Evolutionary conservation across 2,329 filamentous ascomycete genomes (phyloP), one percentile per base, ranked within the genome.

Genomic region (Zarea fungicola): DNA sequence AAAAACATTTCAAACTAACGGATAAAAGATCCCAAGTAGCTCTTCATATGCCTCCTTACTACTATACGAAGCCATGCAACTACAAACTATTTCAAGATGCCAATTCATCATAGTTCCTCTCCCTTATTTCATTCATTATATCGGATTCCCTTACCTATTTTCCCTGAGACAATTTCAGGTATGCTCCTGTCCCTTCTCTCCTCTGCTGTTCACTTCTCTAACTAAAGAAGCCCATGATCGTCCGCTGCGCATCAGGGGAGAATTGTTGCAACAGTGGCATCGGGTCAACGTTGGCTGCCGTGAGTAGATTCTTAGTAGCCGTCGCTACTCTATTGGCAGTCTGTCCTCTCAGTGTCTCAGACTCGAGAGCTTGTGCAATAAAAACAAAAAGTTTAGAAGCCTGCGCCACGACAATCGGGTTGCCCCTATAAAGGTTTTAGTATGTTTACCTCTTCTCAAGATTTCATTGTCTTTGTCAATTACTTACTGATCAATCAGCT

Each of bases 401-500:
- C 63, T 93, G 87, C 54, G 77, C 74, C 60, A 89, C 75, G 40
- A 96, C 87, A 13, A 81, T 83, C 1, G 89, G 87, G 61, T 96
- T 88, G 82, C 87, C 87, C 67, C 93, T 97, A 56, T 23, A 32
- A 25, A 41, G 28, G 48, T 54, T 31, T 60, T 71, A 54, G 68
- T 63, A 52, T 37, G 28, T 9, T 48, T 34, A 31, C 23, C 28
- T 32, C 11, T 28, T 32, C 31, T 19, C 18, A 31, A 3, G 5
- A 21, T 13, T 5, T 16, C 29, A 39, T 37, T 4, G 4, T 40
- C n/a, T n/a, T n/a, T 10, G 4, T 22, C 16, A 14, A n/a, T 22
- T 51, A 84, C 90, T 80, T 82, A 96, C 93, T 95, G 87, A 58
- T 95, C 87, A 64, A 97, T 96, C 54, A 99, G 71, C 65, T 96